phyloP scores from a whole-genome alignment of 805 yeast genomes.

The Kluyveromyces aestuarii region DNA sequence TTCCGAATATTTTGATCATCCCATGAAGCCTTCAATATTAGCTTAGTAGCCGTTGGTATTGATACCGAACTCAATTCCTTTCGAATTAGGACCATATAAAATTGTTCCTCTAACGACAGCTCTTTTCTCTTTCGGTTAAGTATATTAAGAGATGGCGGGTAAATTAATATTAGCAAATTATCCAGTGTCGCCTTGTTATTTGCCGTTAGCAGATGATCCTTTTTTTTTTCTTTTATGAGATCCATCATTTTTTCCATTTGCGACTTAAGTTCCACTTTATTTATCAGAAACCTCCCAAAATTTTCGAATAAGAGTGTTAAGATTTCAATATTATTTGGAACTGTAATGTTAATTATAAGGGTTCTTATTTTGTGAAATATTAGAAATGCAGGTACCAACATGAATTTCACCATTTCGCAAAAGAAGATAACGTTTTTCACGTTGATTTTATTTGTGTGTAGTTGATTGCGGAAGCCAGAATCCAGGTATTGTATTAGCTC shows the following conservation, averaged over 20 bases:
- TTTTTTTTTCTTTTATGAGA: conserved; percentile 41
- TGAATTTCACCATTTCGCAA: conserved; percentile 69
- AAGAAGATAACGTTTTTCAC: conserved; percentile 54
- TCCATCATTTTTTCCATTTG: conserved; percentile 58
- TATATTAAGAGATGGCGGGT: conserved; percentile 42
- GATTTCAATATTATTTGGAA: conserved; percentile 57
- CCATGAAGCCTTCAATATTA: conserved; percentile 41
- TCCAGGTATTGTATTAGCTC: conserved; percentile 50
- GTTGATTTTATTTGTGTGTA: conserved; percentile 43
- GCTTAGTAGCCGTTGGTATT: conserved; percentile 26
- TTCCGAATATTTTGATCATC: conserved; percentile 28
- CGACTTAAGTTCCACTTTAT: conserved; percentile 45
- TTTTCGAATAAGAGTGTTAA: conserved; percentile 63
- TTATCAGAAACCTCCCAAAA: conserved; percentile 57
- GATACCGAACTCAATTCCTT: conserved; percentile 38
- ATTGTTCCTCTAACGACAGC: conserved; percentile 38
- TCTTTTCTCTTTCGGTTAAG: conserved; percentile 19
- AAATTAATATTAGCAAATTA: conserved; percentile 43
- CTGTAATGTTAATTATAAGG: conserved; percentile 42
- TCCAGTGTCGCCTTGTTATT: conserved; percentile 52
- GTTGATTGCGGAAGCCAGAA: conserved; percentile 49
- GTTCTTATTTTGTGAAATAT: conserved; percentile 64
- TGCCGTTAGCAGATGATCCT: conserved; percentile 39
- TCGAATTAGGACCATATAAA: conserved; percentile 42
- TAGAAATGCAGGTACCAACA: conserved; percentile 58